Evolutionary conservation across 2,329 filamentous ascomycete genomes (phyloP), one percentile per base, ranked within the genome.

Genomic region (Diaporthe humulicola): DNA sequence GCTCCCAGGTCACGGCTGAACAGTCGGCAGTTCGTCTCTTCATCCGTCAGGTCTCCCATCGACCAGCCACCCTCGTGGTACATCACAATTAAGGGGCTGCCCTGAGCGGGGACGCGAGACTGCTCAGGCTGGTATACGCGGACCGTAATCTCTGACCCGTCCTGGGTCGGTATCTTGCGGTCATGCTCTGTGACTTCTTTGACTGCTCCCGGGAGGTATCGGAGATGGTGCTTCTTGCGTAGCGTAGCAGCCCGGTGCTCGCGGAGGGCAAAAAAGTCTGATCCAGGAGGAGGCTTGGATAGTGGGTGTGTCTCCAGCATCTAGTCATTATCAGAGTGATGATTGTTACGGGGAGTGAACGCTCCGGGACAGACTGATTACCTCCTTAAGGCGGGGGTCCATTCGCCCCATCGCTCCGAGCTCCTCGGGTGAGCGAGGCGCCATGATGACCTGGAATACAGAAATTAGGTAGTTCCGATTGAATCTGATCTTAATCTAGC

Each of bases 51-150:
- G 17, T 80, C 80, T 0, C 83, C 83, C 58, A 84, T 78, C 57
- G 77, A 78, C 76, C 81, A 84, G 0, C 79, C 83, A 19, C 83
- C 83, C 17, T 83, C 83, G 69, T 84, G 83, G 38, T 79, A 83
- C 74, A 80, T 78, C 17, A 84, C 81, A 36, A 84, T 77, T 22
- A 83, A 70, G 9, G 82, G 83, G 30, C 79, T 77, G 19, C 77
- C 75, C 8, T 52, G 57, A n/a, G 42, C 22, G 28, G 57, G 70
- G 4, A 28, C 42, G 25, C 38, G 38, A 38, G 71, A 74, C 58
- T 45, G 22, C 15, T 74, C 75, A n/a, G 82, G 83, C 36, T 77
- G 78, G 71, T 82, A 81, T 66, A 85, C 78, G 45, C 82, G 81
- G 36, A 83, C 77, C 1, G 75, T 79, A 75, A 82, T 84, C 70